Conservation (phyloP, 352 stramenopile genomes). For the Pythium monospermum region DNA sequence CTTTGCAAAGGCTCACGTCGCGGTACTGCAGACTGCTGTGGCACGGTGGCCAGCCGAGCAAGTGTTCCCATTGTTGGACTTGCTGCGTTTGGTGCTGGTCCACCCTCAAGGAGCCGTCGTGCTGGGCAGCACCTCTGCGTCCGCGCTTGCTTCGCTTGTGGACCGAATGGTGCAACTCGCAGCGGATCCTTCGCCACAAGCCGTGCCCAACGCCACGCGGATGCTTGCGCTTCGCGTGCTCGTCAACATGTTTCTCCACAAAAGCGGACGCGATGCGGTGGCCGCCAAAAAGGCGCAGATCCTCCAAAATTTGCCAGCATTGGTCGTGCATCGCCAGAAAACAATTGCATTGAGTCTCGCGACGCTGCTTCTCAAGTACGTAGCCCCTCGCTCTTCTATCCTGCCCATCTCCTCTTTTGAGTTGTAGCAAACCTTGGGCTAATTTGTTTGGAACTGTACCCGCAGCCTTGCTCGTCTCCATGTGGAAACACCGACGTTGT, state of each 20-base stretch:
- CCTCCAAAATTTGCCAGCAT: slow-evolving; percentile 36
- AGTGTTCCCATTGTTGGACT: slow-evolving; percentile 90
- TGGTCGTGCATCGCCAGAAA: slow-evolving; percentile 54
- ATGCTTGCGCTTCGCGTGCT: slow-evolving; percentile 74
- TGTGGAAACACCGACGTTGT: slow-evolving; percentile 22
- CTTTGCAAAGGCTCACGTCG: slow-evolving; percentile 61
- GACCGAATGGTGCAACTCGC: slow-evolving; percentile 31
- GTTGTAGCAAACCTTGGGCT: too few species aligned
- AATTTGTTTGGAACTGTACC: too few species aligned
- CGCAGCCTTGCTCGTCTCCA: slow-evolving; percentile 44
- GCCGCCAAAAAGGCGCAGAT: slow-evolving; percentile 47
- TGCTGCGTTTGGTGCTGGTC: slow-evolving; percentile 85
- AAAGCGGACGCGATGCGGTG: slow-evolving; percentile 36
- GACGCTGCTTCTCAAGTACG: slow-evolving; percentile 73
- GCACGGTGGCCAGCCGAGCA: slow-evolving; percentile 60
- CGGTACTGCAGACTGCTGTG: slow-evolving; percentile 55
- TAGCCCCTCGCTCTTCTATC: too few species aligned
- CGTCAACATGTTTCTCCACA: slow-evolving; percentile 71
- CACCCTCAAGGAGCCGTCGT: slow-evolving; percentile 77
- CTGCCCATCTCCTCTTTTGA: too few species aligned
- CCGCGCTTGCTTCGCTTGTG: too few species aligned
- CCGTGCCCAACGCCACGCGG: slow-evolving; percentile 54
- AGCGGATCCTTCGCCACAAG: slow-evolving; percentile 18
- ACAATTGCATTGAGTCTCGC: slow-evolving; percentile 59
- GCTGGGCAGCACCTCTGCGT: slow-evolving; percentile 31